Base-by-base conservation (phyloP, 139 green algal species). In the Ettlia oleoabundans region DNA sequence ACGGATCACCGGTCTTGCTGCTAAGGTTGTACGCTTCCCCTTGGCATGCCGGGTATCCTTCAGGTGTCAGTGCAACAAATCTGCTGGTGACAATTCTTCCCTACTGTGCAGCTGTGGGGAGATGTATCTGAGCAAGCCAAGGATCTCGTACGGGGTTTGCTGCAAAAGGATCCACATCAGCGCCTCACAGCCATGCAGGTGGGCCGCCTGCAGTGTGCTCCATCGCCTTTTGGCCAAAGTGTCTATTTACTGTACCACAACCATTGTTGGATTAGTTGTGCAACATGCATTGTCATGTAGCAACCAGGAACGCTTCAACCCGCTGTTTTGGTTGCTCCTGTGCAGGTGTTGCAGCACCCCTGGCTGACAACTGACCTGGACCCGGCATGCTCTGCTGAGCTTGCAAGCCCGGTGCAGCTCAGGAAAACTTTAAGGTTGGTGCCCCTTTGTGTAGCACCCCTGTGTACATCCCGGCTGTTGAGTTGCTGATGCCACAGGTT, bases 121-220 rank as follows among this genome's bases (percentile, higher is more conserved):
- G 32, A 38, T 24, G 61, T 93, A 4, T 89, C 86, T 18, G 22
- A 62, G 38, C 79, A 85, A 24, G 89, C 87, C 40, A 86, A 88
- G 38, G 87, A 93, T 79, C 70, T 93, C 18, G 82, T 93, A 58
- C 51, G 19, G 33, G 18, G 43, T 8, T 77, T 93, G 79, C 75
- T 93, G 73, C 51, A 84, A 37, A 40, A 42, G 4, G 83, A 97
- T 65, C 90, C 94, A 0, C 41, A 32, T 1, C 82, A 89, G 78
- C 88, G 94, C 33, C 85, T 94, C n/a, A 91, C 90, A 9, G 94
- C 94, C 1, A 43, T 74, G 38, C 63, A 95, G 81, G 90, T 30
- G 26, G 6, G 68, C 21, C 35, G 35, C 15, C 5, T 24, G 65
- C 28, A 6, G 62, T 3, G 62, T 68, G 62, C 10, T n/a, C n/a